Percentiles rank a stretch among this genome's conserved stretches.
Conservation (phyloP, 1,284 basidiomycete species). For the Malassezia japonica region DNA sequence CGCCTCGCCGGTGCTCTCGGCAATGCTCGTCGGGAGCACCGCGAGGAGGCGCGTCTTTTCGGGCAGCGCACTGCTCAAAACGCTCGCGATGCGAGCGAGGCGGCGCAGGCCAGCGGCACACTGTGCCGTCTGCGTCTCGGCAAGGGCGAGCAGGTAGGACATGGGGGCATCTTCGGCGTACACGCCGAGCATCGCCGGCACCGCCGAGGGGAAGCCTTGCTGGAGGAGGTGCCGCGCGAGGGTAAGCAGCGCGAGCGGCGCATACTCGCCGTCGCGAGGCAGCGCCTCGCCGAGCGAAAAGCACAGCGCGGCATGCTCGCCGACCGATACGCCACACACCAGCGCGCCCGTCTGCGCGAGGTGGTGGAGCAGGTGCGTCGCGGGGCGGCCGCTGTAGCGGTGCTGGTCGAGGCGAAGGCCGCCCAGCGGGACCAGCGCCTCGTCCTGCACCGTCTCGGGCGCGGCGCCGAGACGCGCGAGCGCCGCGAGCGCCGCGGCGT, state of each 20-base stretch:
- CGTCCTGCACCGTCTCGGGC: neutral
- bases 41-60: conserved; percentile 1
- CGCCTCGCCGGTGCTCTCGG: conserved; percentile 6
- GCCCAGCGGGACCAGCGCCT: neutral
- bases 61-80: neutral
- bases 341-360: neutral
- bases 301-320: neutral
- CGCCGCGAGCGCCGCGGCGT: conserved; percentile 16
- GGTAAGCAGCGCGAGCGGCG: neutral
- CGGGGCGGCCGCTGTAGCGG: neutral
- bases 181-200: neutral
- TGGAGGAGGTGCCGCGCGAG: neutral
- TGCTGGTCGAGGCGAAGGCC: neutral
- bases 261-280: neutral
- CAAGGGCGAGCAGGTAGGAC: conserved; percentile 5
- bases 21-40: conserved; percentile 20
- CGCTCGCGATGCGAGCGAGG: neutral
- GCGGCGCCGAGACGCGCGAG: neutral
- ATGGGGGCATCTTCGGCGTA: neutral
- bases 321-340: neutral
- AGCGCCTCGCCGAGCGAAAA: neutral
- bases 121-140: neutral
- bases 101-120: neutral
- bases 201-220: conserved; percentile 1
- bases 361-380: neutral